Evolutionary conservation across 1,284 basidiomycete genomes (phyloP).

Genomic region (Mycosarcoma mackinlayi): DNA sequence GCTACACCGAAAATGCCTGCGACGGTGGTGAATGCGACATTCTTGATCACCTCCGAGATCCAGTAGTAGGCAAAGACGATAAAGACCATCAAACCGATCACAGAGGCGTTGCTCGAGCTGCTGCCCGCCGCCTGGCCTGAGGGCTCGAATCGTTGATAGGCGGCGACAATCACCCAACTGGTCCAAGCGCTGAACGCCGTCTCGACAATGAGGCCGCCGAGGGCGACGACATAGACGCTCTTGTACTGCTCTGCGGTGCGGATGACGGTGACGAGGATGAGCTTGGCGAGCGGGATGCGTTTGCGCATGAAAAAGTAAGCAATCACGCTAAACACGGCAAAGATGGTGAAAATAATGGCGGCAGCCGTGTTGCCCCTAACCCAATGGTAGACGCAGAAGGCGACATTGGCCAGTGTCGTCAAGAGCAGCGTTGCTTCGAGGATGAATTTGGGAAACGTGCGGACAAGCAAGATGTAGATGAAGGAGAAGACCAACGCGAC

Average conservation of each 20-base stretch:
- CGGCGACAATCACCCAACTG: constrained; percentile 58
- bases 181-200: constrained; percentile 59
- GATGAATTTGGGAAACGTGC: constrained; percentile 77
- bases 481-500: constrained; percentile 73
- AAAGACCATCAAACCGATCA: constrained; percentile 63
- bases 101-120: constrained; percentile 40
- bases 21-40: constrained; percentile 59
- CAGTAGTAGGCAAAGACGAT: constrained; percentile 57
- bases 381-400: constrained; percentile 56
- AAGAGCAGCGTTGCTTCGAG: constrained; percentile 58
- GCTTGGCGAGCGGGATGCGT: constrained; percentile 60
- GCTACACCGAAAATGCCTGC: constrained; percentile 61
- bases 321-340: constrained; percentile 59
- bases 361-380: constrained; percentile 49
- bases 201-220: constrained; percentile 50
- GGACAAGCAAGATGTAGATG: constrained; percentile 74
- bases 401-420: constrained; percentile 54
- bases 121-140: constrained; percentile 37
- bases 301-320: constrained; percentile 63
- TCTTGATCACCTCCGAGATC: constrained; percentile 62
- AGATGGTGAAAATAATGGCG: constrained; percentile 63
- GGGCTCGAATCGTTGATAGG: constrained; percentile 60
- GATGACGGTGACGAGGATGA: constrained; percentile 57
- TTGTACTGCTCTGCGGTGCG: constrained; percentile 58
- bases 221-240: constrained; percentile 57